Evolutionary conservation across 768 basidiomycete species (phyloP).

Genomic region (Hypholoma fasciculare): DNA sequence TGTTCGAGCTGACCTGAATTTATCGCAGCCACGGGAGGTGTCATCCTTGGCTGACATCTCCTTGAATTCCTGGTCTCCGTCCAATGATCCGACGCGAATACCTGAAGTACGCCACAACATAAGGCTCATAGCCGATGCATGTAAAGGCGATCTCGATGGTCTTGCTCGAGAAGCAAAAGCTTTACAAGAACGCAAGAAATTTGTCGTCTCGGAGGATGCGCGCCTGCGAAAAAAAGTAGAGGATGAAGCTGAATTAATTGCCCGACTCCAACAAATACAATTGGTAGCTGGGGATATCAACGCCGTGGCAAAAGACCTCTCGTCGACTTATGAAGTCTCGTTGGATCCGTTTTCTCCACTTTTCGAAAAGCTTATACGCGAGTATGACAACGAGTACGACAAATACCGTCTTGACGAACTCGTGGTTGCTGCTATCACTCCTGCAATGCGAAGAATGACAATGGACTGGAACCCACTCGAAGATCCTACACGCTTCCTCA

Average conservation of each 20-base stretch:
- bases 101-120: conserved; percentile 98
- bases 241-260: conserved; percentile 81
- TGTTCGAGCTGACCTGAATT: conserved; percentile 5
- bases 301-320: conserved; percentile 59
- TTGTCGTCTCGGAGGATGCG: conserved; percentile 67
- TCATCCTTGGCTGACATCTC: conserved; percentile 80
- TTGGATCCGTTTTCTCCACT: conserved; percentile 72
- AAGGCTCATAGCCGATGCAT: conserved; percentile 78
- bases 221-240: conserved; percentile 68
- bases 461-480: conserved; percentile 82
- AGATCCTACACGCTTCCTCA: conserved; percentile 63
- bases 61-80: conserved; percentile 80
- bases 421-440: conserved; percentile 89
- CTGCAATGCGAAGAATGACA: conserved; percentile 73
- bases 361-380: conserved; percentile 70
- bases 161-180: conserved; percentile 88
- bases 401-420: conserved; percentile 85
- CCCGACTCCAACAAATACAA: conserved; percentile 75
- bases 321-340: conserved; percentile 67
- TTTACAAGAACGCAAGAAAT: conserved; percentile 77
- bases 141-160: conserved; percentile 83
- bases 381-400: conserved; percentile 76
- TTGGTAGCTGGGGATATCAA: conserved; percentile 74
- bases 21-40: conserved; percentile 76
- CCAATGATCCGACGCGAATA: conserved; percentile 83